Evolutionary conservation across 495 filamentous ascomycete species (phyloP), one percentile per base, ranked within the genome.

Genomic region (Eremomyces bilateralis): DNA sequence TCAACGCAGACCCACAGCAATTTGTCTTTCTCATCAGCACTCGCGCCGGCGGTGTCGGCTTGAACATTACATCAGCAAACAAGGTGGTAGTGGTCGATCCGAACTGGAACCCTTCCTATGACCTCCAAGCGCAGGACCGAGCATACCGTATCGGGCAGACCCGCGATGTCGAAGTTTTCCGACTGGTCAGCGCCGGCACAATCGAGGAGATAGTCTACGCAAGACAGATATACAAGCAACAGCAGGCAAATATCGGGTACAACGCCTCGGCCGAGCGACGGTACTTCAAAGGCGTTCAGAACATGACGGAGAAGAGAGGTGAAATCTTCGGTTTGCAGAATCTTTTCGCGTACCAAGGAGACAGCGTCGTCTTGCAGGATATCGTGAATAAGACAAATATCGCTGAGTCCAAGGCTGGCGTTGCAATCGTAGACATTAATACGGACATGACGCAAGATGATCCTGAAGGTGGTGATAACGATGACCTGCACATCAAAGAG

Each of bases 361-460:
- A 91, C 38, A 75, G 80, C 34, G 63, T 80, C 18, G 66, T 94
- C 10, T 63, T 97, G 6, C 64, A 80, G 16, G 80, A 94, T 29
- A 93, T 95, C 41, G 77, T 97, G 39, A 93, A 95, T 56, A 92
- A 93, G 50, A 95, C 88, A 34, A 95, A 97, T 50, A 69, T 97
- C 29, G 88, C 88, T 3, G 88, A 97, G 58, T 80, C 77, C 32
- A 76, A 73, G 44, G 81, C 75, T 1, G 90, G 82, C 1, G 79
- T 97, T 6, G 63, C 70, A 20, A 70, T 94, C 29, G 60, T 73
- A 34, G 78, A 75, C 20, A 55, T 91, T 24, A n/a, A n/a, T n/a
- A n/a, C n/a, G n/a, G 70, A 92, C 24, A 53, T 79, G 15, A 21
- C 16, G 8, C 16, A 35, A 22, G 8, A 22, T 13, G 64, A 74